phyloP scores from a whole-genome alignment of 148 eudicot species.

The Nyssa sinensis region DNA sequence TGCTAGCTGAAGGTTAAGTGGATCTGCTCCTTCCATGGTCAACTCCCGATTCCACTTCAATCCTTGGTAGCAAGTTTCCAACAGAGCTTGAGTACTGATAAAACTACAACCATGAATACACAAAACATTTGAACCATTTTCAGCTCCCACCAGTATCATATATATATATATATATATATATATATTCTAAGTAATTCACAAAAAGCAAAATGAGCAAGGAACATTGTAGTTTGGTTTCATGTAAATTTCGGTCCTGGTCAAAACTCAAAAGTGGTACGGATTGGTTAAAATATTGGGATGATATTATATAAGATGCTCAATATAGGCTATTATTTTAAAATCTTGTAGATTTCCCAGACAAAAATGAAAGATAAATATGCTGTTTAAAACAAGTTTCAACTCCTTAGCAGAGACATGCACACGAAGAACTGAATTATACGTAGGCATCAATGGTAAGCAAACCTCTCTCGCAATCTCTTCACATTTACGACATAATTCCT shows the following conservation, averaged over 20 bases:
- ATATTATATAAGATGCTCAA: neutral
- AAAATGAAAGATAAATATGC: neutral
- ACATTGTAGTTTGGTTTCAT: neutral
- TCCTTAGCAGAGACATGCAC: neutral
- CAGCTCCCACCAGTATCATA: no score
- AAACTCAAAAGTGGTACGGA: neutral
- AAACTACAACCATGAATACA: constrained; percentile 32
- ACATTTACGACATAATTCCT: constrained; percentile 47
- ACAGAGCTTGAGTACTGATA: constrained; percentile 37
- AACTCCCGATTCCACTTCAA: constrained; percentile 8
- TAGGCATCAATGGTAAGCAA: neutral
- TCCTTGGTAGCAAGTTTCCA: constrained; percentile 15
- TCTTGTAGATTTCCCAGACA: neutral
- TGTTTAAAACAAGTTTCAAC: neutral
- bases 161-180: no score
- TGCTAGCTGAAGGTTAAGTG: neutral
- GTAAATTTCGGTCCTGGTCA: neutral
- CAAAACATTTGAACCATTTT: neutral
- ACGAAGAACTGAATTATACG: neutral
- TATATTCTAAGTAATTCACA: no score
- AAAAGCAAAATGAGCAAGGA: neutral
- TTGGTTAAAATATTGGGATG: neutral
- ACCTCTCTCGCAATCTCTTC: constrained; percentile 71
- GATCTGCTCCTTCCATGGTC: constrained; percentile 9
- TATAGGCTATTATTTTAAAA: neutral